Evolutionary conservation across 192 early-diverging fungal genomes (phyloP).

Genomic region (Helicostylum pulchrum): DNA sequence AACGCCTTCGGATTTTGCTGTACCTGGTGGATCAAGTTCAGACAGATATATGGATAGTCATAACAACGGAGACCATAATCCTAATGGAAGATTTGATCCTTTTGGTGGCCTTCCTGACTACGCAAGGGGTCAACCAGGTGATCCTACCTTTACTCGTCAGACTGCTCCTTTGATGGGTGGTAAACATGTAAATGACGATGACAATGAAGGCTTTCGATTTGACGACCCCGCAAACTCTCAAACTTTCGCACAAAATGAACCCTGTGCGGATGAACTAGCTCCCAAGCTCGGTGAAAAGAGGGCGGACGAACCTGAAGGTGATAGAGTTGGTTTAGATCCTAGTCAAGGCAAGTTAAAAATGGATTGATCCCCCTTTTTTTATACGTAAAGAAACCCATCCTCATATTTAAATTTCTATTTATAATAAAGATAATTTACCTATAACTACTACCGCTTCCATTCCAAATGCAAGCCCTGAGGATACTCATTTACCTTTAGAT

Average conservation of each 20-base stretch:
- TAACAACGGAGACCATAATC: background rate
- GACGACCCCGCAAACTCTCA: too few relatives aligned
- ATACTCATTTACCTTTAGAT: too few relatives aligned
- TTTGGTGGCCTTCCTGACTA: background rate
- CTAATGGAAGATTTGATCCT: background rate
- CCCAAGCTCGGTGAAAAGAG: constrained; percentile 7
- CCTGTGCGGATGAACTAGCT: background rate
- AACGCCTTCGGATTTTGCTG: too few relatives aligned
- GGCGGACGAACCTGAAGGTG: background rate
- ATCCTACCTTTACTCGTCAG: constrained; percentile 4
- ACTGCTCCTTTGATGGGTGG: constrained; percentile 1
- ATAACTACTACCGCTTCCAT: too few relatives aligned
- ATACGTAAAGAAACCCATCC: background rate
- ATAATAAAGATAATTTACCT: too few relatives aligned
- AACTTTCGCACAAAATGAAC: too few relatives aligned
- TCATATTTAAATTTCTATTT: too few relatives aligned
- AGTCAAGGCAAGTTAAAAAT: constrained; percentile 5
- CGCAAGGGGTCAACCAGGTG: background rate
- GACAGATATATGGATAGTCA: background rate
- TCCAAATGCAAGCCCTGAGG: too few relatives aligned
- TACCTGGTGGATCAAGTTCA: background rate
- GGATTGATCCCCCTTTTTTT: background rate
- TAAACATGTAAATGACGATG: background rate
- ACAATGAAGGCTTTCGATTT: background rate
- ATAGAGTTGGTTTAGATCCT: constrained; percentile 7